A percentile compares a stretch with the other conserved stretches of the same genome.
phyloP scores from a whole-genome alignment of 1,284 basidiomycete genomes.

The Uromyces viciae-fabae region DNA sequence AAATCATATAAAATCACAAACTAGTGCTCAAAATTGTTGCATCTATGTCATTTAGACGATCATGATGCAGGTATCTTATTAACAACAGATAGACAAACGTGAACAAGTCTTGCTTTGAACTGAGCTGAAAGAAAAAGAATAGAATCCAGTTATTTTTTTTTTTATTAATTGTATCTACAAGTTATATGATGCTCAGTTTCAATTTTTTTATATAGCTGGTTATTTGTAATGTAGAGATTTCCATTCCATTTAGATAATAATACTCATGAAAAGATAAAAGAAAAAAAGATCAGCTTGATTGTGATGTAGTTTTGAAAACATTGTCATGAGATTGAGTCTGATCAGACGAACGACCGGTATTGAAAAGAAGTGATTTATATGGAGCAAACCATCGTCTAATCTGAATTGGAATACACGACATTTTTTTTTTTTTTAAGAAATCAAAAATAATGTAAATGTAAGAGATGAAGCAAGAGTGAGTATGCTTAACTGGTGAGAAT shows the following conservation, averaged over 20 bases:
- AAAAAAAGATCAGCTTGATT: background rate
- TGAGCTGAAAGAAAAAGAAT: too few species aligned
- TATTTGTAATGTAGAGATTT: too few species aligned
- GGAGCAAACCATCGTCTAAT: slow-evolving; percentile 37
- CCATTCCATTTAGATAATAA: too few species aligned
- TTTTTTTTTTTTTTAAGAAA: background rate
- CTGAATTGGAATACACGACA: background rate
- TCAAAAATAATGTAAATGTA: too few species aligned
- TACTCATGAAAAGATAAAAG: background rate
- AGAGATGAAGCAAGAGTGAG: background rate
- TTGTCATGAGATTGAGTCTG: background rate
- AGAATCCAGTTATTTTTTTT: too few species aligned
- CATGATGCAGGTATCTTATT: too few species aligned
- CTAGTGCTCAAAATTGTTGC: background rate
- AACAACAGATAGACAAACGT: too few species aligned
- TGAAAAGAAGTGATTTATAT: slow-evolving; percentile 26
- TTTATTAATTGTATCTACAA: too few species aligned
- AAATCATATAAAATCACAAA: too few species aligned
- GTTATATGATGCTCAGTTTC: too few species aligned
- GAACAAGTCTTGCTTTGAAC: too few species aligned
- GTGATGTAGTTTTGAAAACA: background rate
- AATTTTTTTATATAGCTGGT: too few species aligned
- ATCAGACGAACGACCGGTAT: background rate
- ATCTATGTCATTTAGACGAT: background rate
- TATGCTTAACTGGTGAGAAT: slow-evolving; percentile 39